These are phyloP conservation scores for Russula sp. DNA, from an alignment of 768 basidiomycete genomes.

Conservation along the genomic window DNA sequence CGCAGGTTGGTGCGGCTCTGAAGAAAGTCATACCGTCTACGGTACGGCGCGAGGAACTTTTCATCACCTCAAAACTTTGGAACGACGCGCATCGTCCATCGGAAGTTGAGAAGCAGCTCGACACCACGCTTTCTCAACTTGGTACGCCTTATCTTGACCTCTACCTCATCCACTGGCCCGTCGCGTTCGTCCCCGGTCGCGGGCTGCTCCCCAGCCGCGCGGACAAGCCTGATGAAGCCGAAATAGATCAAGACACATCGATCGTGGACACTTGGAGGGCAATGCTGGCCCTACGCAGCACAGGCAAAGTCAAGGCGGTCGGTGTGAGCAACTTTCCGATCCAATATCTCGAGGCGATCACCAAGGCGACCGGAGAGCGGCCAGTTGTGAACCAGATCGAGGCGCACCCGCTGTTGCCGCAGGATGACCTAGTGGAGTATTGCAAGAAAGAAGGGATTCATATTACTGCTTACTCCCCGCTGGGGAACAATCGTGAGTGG, in stretches of 20 bases:
- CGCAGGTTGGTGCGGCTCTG: conserved; percentile 56
- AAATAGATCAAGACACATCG: conserved; percentile 51
- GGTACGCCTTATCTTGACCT: conserved; percentile 75
- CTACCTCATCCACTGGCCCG: conserved; percentile 80
- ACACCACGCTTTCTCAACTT: conserved; percentile 68
- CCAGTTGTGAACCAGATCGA: conserved; percentile 81
- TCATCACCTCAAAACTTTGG: conserved; percentile 82
- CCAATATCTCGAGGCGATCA: conserved; percentile 58
- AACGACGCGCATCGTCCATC: conserved; percentile 64
- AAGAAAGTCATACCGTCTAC: conserved; percentile 73
- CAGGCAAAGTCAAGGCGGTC: conserved; percentile 62
- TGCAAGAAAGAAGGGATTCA: conserved; percentile 67
- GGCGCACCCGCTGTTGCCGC: conserved; percentile 73
- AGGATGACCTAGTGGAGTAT: conserved; percentile 65
- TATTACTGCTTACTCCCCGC: conserved; percentile 62
- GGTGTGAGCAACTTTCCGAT: conserved; percentile 83
- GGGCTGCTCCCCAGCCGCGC: conserved; percentile 49
- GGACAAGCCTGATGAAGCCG: conserved; percentile 39
- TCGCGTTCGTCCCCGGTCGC: conserved; percentile 53
- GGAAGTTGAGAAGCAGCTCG: conserved; percentile 64
- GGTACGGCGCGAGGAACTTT: conserved; percentile 74
- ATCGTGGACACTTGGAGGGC: conserved; percentile 84
- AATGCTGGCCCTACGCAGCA: conserved; percentile 61
- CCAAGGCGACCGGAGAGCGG: conserved; percentile 61
- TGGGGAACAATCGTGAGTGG: conserved; percentile 70